These are phyloP conservation scores for Thalassiosira sp. DNA, from an alignment of 352 stramenopile genomes.

Conservation along the genomic window DNA sequence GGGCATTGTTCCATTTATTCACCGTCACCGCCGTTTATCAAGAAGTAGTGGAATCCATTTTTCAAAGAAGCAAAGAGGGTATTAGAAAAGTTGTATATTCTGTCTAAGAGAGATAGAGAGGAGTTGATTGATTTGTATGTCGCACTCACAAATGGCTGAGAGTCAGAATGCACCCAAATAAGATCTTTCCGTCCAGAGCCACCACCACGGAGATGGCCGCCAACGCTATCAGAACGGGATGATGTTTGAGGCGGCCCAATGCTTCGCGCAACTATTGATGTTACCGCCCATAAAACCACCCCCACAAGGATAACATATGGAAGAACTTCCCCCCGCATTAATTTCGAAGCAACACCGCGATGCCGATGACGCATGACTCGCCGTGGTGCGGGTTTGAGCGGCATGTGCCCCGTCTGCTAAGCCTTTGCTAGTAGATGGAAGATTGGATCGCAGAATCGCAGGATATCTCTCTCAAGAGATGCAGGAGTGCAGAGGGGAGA, in stretches of 20 bases:
- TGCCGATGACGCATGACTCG: not conserved
- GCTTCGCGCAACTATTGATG: not conserved
- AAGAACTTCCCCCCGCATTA: not conserved
- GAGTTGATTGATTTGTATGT: too few relatives aligned
- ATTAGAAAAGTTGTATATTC: not conserved
- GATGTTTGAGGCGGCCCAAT: not conserved
- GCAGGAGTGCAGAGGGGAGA: too few relatives aligned
- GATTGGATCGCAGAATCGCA: too few relatives aligned
- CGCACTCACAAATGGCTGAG: constrained; percentile 51
- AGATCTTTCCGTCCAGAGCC: not conserved
- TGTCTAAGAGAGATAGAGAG: too few relatives aligned
- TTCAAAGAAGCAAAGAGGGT: too few relatives aligned
- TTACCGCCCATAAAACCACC: not conserved
- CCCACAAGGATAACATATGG: not conserved
- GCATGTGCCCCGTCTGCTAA: too few relatives aligned
- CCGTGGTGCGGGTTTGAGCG: not conserved
- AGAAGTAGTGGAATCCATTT: too few relatives aligned
- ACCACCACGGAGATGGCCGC: not conserved
- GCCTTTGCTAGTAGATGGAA: too few relatives aligned
- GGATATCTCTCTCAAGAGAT: too few relatives aligned
- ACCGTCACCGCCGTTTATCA: too few relatives aligned
- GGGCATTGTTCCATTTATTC: too few relatives aligned
- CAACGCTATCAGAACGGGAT: constrained; percentile 5
- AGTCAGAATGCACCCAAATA: constrained; percentile 42
- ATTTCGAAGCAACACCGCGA: not conserved